phyloP scores from a whole-genome alignment of 768 basidiomycete species.

The Collybiopsis confluens region DNA sequence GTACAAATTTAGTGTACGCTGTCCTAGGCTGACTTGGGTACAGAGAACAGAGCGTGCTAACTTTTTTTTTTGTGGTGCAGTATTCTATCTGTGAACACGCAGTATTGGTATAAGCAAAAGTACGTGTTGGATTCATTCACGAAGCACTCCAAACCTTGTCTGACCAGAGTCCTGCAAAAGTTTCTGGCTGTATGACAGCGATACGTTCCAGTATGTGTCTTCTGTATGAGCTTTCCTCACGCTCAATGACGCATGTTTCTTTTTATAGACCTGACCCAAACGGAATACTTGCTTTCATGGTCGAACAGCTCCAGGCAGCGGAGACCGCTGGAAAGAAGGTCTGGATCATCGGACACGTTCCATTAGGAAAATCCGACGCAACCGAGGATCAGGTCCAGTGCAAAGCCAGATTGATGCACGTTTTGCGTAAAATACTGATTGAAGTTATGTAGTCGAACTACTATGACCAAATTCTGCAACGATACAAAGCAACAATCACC shows the following conservation, averaged over 20 bases:
- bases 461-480: slow-evolving; percentile 36
- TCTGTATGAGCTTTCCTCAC: not conserved
- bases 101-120: slow-evolving; percentile 36
- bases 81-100: slow-evolving; percentile 35
- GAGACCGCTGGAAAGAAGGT: slow-evolving; percentile 32
- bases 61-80: slow-evolving; percentile 12
- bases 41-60: not conserved
- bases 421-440: no score
- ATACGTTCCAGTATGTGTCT: slow-evolving; percentile 23
- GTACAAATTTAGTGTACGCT: slow-evolving; percentile 24
- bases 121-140: slow-evolving; percentile 7
- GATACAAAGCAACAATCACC: slow-evolving; percentile 36
- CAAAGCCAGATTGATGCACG: no score
- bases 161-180: slow-evolving; percentile 10
- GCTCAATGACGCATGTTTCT: not conserved
- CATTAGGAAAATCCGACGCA: slow-evolving; percentile 26
- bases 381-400: slow-evolving; percentile 17
- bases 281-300: slow-evolving; percentile 36
- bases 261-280: slow-evolving; percentile 32
- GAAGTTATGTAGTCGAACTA: slow-evolving; percentile 33
- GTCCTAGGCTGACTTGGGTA: no score
- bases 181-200: slow-evolving; percentile 38
- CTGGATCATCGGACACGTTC: slow-evolving; percentile 37
- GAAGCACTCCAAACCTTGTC: no score
- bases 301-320: slow-evolving; percentile 30